Percentiles rank a stretch among this genome's conserved stretches.
Conservation (phyloP, 148 eudicot genomes). For the Salicornia ramosissima region DNA sequence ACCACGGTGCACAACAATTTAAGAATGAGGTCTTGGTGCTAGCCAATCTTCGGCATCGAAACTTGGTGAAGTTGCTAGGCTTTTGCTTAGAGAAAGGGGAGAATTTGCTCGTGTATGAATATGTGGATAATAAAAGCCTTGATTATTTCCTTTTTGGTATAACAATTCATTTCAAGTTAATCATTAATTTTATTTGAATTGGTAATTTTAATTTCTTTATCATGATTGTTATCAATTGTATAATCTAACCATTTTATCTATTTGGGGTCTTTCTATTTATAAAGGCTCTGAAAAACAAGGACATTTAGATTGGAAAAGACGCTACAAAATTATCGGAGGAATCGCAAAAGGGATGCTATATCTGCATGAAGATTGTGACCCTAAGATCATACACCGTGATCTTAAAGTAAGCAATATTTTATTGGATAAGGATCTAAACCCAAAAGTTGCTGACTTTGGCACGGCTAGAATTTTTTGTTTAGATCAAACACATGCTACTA, state of each 20-base stretch:
- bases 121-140: constrained; percentile 26
- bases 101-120: constrained; percentile 28
- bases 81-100: constrained; percentile 23
- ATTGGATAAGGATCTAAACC: too few relatives aligned
- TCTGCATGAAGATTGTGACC: constrained; percentile 37
- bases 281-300: background rate
- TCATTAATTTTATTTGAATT: too few relatives aligned
- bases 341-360: constrained; percentile 27
- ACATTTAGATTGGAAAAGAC: constrained; percentile 13
- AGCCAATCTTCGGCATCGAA: constrained; percentile 32
- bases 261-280: too few relatives aligned
- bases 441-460: too few relatives aligned
- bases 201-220: too few relatives aligned
- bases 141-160: constrained; percentile 29
- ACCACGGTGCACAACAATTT: constrained; percentile 25
- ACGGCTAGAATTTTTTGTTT: too few relatives aligned
- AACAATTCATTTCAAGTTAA: too few relatives aligned
- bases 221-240: too few relatives aligned
- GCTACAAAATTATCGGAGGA: constrained; percentile 24
- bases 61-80: constrained; percentile 24
- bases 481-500: too few relatives aligned
- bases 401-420: too few relatives aligned
- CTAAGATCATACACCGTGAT: constrained; percentile 31
- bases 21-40: constrained; percentile 27
- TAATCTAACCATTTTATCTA: too few relatives aligned